phyloP scores from a whole-genome alignment of 2,329 filamentous ascomycete genomes.

The Furcasterigmium furcatum region DNA sequence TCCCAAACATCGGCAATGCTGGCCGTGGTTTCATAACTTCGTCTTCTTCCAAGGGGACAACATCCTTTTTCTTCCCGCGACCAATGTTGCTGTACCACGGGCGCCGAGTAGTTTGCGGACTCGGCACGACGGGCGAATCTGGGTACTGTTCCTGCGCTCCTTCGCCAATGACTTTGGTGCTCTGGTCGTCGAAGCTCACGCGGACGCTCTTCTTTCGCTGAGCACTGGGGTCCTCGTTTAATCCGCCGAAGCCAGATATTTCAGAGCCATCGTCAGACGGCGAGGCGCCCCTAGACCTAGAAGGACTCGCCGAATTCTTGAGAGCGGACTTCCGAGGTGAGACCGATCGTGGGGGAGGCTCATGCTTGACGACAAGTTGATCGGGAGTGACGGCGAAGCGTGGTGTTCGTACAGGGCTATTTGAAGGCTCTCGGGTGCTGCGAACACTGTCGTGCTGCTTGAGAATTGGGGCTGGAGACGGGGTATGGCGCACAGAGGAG shows the following conservation, averaged over 20 bases:
- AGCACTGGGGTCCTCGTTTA: constrained; percentile 25
- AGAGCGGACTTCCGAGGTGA: constrained; percentile 77
- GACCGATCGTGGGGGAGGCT: constrained; percentile 66
- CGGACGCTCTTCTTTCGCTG: constrained; percentile 62
- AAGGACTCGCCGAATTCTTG: constrained; percentile 57
- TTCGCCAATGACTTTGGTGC: constrained; percentile 51
- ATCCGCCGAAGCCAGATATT: constrained; percentile 19
- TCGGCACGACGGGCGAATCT: constrained; percentile 34
- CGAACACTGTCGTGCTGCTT: constrained; percentile 13
- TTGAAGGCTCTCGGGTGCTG: constrained; percentile 38
- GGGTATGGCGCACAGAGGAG: background rate
- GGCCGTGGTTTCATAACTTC: constrained; percentile 73
- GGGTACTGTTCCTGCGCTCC: constrained; percentile 30
- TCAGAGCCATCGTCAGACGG: constrained; percentile 48
- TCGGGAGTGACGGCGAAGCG: constrained; percentile 61
- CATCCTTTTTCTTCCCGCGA: constrained; percentile 49
- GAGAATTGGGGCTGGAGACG: background rate
- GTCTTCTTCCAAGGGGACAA: constrained; percentile 51
- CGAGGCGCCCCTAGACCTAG: constrained; percentile 47
- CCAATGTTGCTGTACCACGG: constrained; percentile 45
- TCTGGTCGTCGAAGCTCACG: constrained; percentile 76
- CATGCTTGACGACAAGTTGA: constrained; percentile 57
- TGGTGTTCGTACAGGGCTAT: constrained; percentile 64
- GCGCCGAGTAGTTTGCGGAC: constrained; percentile 33
- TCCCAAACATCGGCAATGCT: constrained; percentile 71